Evolutionary conservation across 768 basidiomycete species (phyloP), one percentile per base, ranked within the genome.

Genomic region (Trametes cinnabarina): DNA sequence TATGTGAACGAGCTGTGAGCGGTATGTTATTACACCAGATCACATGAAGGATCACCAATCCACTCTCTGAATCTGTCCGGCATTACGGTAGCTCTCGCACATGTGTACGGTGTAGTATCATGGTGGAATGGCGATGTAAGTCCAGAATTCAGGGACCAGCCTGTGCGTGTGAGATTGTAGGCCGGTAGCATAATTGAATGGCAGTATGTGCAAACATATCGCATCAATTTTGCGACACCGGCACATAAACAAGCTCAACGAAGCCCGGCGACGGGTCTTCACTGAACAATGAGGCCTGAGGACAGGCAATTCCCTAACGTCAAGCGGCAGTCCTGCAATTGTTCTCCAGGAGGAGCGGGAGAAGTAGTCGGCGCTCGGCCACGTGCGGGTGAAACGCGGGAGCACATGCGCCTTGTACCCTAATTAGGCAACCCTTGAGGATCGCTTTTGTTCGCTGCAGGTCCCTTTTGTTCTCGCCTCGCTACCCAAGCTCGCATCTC

Each of bases 381-480:
- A 70, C 70, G 68, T 73, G 71, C 63, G 19, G 14, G 20, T 63
- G 61, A 63, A 61, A 62, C 64, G 37, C 56, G 51, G 57, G 32
- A 44, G 55, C 55, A 57, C 41, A 51, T 47, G 55, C 47, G 52
- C 64, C 47, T 65, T 72, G 70, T 72, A 60, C 47, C 71, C 64
- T 34, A 19, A 67, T 57, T 54, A 57, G 68, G 71, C 37, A 65
- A 50, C 48, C 63, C 30, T 62, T 65, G 55, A 65, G 47, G 62
- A 58, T 57, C 49, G 63, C 62, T 61, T 57, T 53, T 61, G 60
- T 65, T 63, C 51, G 54, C 49, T 59, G 55, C 57, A 39, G 50
- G 57, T 48, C 51, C n/a, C 68, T 73, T 70, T 71, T 72, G 71
- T 71, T 69, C 63, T 64, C 58, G 61, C 61, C 58, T 71, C 64